Evolutionary conservation across 2,329 filamentous ascomycete species (phyloP).

Genomic region (Dothistroma septosporum): DNA sequence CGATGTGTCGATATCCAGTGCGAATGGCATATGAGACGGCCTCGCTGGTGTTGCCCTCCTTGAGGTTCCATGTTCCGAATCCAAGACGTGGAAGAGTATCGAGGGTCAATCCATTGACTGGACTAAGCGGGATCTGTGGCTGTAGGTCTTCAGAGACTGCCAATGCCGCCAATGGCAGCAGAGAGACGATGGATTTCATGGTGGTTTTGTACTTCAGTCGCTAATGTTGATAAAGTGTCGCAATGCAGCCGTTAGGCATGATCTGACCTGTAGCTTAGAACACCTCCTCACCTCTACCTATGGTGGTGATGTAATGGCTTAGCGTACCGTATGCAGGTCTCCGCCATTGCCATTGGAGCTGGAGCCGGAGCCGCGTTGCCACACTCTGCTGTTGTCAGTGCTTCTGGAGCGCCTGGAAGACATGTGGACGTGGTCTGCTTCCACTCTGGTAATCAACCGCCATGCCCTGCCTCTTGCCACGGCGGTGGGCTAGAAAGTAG

Average conservation of each 20-base stretch:
- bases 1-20: conserved; percentile 52
- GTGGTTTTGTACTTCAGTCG: neutral
- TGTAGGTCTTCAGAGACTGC: conserved; percentile 4
- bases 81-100: conserved; percentile 34
- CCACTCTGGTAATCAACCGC: no score
- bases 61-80: conserved; percentile 40
- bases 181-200: conserved; percentile 15
- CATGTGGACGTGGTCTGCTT: neutral
- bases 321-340: conserved; percentile 5
- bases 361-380: neutral
- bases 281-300: neutral
- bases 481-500: no score
- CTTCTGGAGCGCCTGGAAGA: neutral
- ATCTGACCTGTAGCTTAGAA: neutral
- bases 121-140: conserved; percentile 26
- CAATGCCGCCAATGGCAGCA: conserved; percentile 27
- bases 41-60: conserved; percentile 34
- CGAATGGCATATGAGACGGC: conserved; percentile 41
- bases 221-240: neutral
- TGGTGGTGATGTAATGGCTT: conserved; percentile 2
- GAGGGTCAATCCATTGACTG: conserved; percentile 22
- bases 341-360: no score
- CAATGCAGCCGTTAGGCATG: neutral
- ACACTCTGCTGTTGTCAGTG: neutral
- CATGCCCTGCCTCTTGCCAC: neutral